Evolutionary conservation across 2,329 filamentous ascomycete genomes (phyloP).

Genomic region (Diaporthe longicolla): DNA sequence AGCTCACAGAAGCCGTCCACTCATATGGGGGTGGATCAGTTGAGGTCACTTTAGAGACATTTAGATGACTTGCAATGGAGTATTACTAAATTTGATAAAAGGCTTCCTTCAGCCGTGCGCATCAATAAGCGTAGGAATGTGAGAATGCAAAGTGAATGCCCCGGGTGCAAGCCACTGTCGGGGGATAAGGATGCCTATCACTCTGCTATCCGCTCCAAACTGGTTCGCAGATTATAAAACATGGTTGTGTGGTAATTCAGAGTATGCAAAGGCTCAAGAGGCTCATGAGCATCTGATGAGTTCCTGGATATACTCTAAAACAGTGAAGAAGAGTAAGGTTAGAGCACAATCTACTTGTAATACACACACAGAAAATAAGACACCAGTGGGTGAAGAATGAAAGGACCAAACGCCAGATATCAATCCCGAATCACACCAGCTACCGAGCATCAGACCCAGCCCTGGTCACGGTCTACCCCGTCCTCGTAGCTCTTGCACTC

Average conservation of each 20-base stretch:
- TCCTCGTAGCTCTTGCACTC: background rate
- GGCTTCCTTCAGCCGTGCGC: too few species aligned
- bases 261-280: too few species aligned
- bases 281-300: background rate
- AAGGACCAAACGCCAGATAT: background rate
- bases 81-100: background rate
- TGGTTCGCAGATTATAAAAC: too few species aligned
- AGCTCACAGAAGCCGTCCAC: background rate
- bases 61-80: background rate
- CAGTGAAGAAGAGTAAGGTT: too few species aligned
- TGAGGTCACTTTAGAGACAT: background rate
- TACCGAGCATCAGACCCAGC: background rate
- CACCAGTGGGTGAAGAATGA: background rate
- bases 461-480: background rate
- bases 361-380: background rate
- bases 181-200: background rate
- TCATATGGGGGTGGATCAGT: background rate
- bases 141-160: too few species aligned
- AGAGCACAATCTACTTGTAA: background rate
- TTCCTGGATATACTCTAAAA: background rate
- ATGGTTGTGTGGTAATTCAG: background rate
- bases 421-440: background rate
- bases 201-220: too few species aligned
- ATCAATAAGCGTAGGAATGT: background rate
- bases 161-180: background rate